phyloP scores from a whole-genome alignment of 2,329 filamentous ascomycete genomes.

The Aureobasidium sp. region DNA sequence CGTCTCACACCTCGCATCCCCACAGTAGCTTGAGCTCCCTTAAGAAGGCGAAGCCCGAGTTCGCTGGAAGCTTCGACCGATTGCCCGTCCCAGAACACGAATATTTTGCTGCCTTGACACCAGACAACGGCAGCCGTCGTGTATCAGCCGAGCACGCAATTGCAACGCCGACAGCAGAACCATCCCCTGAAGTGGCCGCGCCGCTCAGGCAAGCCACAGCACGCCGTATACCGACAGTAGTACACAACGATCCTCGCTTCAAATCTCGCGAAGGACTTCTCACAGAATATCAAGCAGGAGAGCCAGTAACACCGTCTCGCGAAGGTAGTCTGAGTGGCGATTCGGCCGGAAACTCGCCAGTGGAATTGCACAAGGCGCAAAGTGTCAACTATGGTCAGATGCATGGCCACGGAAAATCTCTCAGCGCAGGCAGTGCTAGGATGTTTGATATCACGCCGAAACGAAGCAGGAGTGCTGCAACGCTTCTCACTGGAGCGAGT shows the following conservation, averaged over 20 bases:
- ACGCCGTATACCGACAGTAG: slow-evolving; percentile 53
- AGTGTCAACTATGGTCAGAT: slow-evolving; percentile 55
- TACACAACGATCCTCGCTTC: slow-evolving; percentile 51
- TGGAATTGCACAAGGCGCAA: slow-evolving; percentile 53
- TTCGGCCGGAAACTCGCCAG: slow-evolving; percentile 17
- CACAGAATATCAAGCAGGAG: slow-evolving; percentile 35
- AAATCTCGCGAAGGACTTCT: slow-evolving; percentile 55
- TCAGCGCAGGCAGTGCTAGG: slow-evolving; percentile 71
- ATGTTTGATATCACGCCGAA: slow-evolving; percentile 52
- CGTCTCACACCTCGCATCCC: slow-evolving; percentile 37
- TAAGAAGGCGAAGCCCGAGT: slow-evolving; percentile 41
- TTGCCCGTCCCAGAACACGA: slow-evolving; percentile 60
- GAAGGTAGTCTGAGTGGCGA: slow-evolving; percentile 11
- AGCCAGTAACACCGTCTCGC: not conserved
- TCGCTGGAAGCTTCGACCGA: slow-evolving; percentile 57
- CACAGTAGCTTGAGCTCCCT: slow-evolving; percentile 41
- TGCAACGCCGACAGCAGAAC: slow-evolving; percentile 14
- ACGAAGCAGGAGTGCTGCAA: slow-evolving; percentile 3
- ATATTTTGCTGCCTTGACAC: slow-evolving; percentile 51
- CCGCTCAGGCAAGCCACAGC: slow-evolving; percentile 37
- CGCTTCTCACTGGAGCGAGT: not conserved
- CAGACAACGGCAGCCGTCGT: slow-evolving; percentile 16
- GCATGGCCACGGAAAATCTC: slow-evolving; percentile 54
- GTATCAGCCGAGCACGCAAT: not conserved
- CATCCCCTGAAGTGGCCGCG: not conserved